These are phyloP conservation scores for Pseudozyma tsukubaensis DNA, from an alignment of 1,284 basidiomycete genomes.

Conservation along the genomic window DNA sequence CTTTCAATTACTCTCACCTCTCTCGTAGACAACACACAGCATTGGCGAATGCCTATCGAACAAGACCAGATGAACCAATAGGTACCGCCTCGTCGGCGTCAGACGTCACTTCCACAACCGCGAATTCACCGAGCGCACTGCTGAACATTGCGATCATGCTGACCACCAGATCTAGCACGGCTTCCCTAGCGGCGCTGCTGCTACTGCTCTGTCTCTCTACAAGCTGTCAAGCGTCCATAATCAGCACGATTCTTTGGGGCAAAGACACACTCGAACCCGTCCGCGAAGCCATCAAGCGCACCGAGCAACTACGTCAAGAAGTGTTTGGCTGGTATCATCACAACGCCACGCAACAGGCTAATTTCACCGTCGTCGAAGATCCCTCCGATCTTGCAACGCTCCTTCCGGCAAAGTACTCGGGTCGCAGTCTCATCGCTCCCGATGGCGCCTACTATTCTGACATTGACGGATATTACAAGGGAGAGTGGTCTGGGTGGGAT, in stretches of 20 bases:
- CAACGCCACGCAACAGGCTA: slow-evolving; percentile 36
- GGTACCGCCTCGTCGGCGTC: too few relatives aligned
- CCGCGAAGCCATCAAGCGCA: slow-evolving; percentile 23
- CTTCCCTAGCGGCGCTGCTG: neutral
- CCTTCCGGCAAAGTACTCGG: slow-evolving; percentile 18
- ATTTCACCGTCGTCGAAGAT: slow-evolving; percentile 37
- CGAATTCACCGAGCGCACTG: neutral
- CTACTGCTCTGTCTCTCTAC: slow-evolving; percentile 5
- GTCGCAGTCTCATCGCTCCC: slow-evolving; percentile 9
- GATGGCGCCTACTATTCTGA: slow-evolving; percentile 39
- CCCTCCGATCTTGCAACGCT: slow-evolving; percentile 23
- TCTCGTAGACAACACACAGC: too few relatives aligned
- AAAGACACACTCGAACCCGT: slow-evolving; percentile 38
- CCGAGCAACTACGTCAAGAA: slow-evolving; percentile 29
- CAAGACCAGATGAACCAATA: neutral
- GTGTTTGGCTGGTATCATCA: slow-evolving; percentile 36
- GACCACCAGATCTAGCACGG: neutral
- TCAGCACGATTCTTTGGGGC: slow-evolving; percentile 25
- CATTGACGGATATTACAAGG: slow-evolving; percentile 46
- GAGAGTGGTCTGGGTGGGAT: slow-evolving; percentile 44
- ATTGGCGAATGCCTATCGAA: too few relatives aligned
- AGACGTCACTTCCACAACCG: too few relatives aligned
- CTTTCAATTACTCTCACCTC: neutral
- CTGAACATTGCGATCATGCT: neutral
- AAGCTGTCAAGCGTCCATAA: slow-evolving; percentile 9